A percentile compares a stretch with the other conserved stretches of the same genome.
These are phyloP conservation scores for Penicillium sp. DNA, from an alignment of 2,329 filamentous ascomycete species.

Conservation along the genomic window DNA sequence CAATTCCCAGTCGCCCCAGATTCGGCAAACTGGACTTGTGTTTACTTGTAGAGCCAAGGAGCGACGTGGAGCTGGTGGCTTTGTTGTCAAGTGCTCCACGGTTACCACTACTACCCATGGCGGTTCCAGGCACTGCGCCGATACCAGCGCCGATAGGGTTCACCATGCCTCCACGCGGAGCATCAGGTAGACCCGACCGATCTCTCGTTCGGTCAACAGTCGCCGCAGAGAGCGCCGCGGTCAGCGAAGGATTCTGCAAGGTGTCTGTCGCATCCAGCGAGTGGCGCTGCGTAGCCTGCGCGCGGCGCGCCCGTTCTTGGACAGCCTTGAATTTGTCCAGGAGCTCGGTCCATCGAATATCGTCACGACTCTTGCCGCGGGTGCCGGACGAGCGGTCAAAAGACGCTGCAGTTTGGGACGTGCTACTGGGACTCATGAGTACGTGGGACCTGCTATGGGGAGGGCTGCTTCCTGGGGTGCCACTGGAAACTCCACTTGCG, in stretches of 20 bases:
- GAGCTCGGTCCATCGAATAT: slow-evolving; percentile 91
- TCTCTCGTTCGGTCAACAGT: slow-evolving; percentile 33
- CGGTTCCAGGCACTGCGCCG: slow-evolving; percentile 18
- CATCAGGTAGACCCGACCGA: slow-evolving; percentile 35
- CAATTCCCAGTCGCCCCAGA: slow-evolving; percentile 71
- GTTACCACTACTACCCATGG: slow-evolving; percentile 48
- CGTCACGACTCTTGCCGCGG: slow-evolving; percentile 77
- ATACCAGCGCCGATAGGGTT: slow-evolving; percentile 47
- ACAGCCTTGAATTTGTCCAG: slow-evolving; percentile 92
- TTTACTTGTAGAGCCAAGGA: slow-evolving; percentile 53
- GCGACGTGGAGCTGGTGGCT: slow-evolving; percentile 20
- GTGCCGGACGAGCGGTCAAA: slow-evolving; percentile 69
- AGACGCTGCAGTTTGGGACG: slow-evolving; percentile 40
- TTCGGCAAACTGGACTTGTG: slow-evolving; percentile 66
- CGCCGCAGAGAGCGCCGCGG: slow-evolving; percentile 34
- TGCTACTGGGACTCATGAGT: slow-evolving; percentile 16
- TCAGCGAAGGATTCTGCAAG: slow-evolving; percentile 38
- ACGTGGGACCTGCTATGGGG: slow-evolving; percentile 4
- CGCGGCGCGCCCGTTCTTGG: slow-evolving; percentile 79
- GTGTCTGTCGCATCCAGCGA: slow-evolving; percentile 55
- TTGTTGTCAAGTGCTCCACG: slow-evolving; percentile 24
- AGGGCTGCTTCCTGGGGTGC: background rate
- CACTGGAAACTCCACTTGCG: slow-evolving; percentile 33
- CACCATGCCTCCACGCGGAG: slow-evolving; percentile 29
- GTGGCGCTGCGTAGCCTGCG: slow-evolving; percentile 54